Evolutionary conservation across 2,329 filamentous ascomycete species (phyloP).

Genomic region (Colletotrichum sp.): DNA sequence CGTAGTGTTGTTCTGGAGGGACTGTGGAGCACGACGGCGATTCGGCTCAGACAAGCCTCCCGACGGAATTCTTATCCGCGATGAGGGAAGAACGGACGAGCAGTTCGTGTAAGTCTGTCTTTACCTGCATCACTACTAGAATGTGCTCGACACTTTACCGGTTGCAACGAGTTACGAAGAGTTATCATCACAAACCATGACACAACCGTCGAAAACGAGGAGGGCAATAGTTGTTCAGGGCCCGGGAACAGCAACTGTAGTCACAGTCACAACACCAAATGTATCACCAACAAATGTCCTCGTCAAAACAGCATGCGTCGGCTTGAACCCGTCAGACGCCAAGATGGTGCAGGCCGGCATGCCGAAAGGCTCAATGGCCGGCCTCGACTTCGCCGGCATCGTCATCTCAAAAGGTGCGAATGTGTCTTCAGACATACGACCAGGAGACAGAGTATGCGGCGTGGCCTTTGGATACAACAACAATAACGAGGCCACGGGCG

Average conservation of each 20-base stretch:
- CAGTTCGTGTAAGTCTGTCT: not conserved
- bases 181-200: not conserved
- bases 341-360: constrained; percentile 34
- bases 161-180: accelerated
- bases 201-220: not conserved
- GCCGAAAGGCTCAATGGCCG: constrained; percentile 31
- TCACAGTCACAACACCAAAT: not conserved
- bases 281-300: constrained; percentile 18
- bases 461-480: constrained; percentile 25
- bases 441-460: constrained; percentile 32
- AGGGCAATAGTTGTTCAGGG: not conserved
- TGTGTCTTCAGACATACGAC: constrained; percentile 26
- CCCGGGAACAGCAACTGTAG: not conserved
- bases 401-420: constrained; percentile 30
- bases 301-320: constrained; percentile 31
- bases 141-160: not conserved
- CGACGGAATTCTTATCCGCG: accelerated
- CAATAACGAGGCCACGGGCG: constrained; percentile 24
- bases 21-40: not conserved
- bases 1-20: not conserved
- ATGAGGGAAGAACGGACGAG: not conserved
- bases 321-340: constrained; percentile 39
- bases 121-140: not conserved
- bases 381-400: constrained; percentile 38
- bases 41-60: accelerated